Percentiles rank a stretch among this genome's conserved stretches.
These are phyloP conservation scores for Paraurostyla sp. DNA, from an alignment of 73 alveolate genomes.

Conservation along the genomic window DNA sequence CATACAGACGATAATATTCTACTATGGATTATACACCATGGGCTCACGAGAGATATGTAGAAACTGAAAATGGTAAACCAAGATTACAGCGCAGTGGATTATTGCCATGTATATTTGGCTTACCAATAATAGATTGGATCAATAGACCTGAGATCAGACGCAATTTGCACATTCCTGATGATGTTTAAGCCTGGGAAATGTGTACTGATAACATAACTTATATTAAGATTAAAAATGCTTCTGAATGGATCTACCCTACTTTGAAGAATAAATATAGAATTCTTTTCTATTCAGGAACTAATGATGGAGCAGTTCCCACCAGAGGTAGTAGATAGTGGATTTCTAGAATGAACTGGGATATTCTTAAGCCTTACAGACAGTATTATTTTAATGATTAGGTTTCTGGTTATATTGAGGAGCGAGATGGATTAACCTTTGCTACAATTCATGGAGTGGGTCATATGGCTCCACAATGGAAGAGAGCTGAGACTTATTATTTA, in stretches of 20 bases:
- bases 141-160: slow-evolving; percentile 80
- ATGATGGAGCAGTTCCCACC: slow-evolving; percentile 87
- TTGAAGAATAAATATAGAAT: slow-evolving; percentile 71
- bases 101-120: slow-evolving; percentile 79
- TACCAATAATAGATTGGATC: slow-evolving; percentile 65
- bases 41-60: slow-evolving; percentile 8
- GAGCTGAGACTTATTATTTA: slow-evolving; percentile 69
- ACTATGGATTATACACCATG: slow-evolving; percentile 63
- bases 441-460: slow-evolving; percentile 93
- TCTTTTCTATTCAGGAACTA: slow-evolving; percentile 77
- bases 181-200: slow-evolving; percentile 78
- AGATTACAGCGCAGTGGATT: not conserved
- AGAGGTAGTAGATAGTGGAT: slow-evolving; percentile 82
- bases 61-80: not conserved
- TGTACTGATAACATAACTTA: slow-evolving; percentile 72
- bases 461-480: slow-evolving; percentile 90
- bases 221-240: slow-evolving; percentile 17
- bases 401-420: slow-evolving; percentile 79
- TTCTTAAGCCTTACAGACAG: slow-evolving; percentile 70
- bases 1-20: slow-evolving; percentile 58
- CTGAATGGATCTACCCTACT: slow-evolving; percentile 79
- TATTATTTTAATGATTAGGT: slow-evolving; percentile 75
- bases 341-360: slow-evolving; percentile 60
- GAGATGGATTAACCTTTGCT: slow-evolving; percentile 82
- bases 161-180: slow-evolving; percentile 77